Evolutionary conservation across 345 rosid genomes (phyloP), one percentile per base, ranked within the genome.

Genomic region (Eutrema heterophyllum): DNA sequence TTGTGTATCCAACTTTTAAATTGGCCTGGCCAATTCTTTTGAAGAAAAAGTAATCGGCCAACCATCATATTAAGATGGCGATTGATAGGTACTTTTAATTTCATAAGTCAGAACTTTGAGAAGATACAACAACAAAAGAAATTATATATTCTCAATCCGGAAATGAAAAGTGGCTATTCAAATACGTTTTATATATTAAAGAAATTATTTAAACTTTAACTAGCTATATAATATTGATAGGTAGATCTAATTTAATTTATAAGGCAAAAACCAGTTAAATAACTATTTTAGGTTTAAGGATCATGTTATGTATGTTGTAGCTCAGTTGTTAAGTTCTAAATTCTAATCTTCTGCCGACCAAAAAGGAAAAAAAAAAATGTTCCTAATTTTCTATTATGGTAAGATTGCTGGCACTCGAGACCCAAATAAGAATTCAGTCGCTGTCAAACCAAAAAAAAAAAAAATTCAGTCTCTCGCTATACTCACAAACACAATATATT

Each of bases 41-140:
- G 32, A 62, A 40, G 33, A 61, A 40, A 56, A 61, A 50, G 44
- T 62, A 40, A 71, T 41, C 33, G 29, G 68, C 44, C 62, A 62
- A 71, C 51, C 75, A 48, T 48, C 15, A 9, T 11, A 48, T 11
- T 49, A 27, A 71, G 60, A 59, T 70, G 40, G 50, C 32, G 67
- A 71, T 7, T 71, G 75, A 63, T 63, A 41, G 46, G 43, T 63
- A 52, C 68, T 11, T 64, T 46, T 64, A 45, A 27, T 60, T 30
- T 62, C 29, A 21, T 21, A 21, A 21, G 24, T 32, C 29, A 43
- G 21, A 21, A 43, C 40, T 21, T 72, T 41, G 27, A 9, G 12
- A 21, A 72, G 13, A 40, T 21, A 39, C 21, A 18, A 40, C 29
- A 30, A 14, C 43, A 53, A 26, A 52, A 64, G 13, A 41, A 45